Evolutionary conservation across 805 yeast species (phyloP), one percentile per base, ranked within the genome.

Genomic region (Candida insectalens): DNA sequence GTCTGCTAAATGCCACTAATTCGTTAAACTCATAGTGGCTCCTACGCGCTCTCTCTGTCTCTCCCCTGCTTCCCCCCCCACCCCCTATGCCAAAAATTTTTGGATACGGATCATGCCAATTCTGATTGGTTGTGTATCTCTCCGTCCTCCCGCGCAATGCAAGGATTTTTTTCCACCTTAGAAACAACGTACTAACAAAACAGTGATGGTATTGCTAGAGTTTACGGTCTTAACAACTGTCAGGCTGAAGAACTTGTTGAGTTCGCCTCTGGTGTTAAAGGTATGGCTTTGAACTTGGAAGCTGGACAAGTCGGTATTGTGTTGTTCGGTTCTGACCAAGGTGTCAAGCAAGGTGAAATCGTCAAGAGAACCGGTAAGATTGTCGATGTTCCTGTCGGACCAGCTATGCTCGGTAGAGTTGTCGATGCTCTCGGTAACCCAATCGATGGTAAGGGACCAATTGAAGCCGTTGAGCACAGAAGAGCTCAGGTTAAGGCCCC

Each of bases 151-250:
- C n/a, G n/a, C n/a, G n/a, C n/a, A n/a, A n/a, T n/a, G n/a, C n/a
- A n/a, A n/a, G n/a, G n/a, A n/a, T n/a, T n/a, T n/a, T n/a, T n/a
- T n/a, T n/a, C n/a, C n/a, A n/a, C n/a, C n/a, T n/a, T n/a, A n/a
- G n/a, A n/a, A n/a, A n/a, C n/a, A n/a, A n/a, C 18, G 14, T 29
- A 29, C 32, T 29, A 29, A 29, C 32, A 18, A 15, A n/a, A n/a
- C 15, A 77, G 98, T 83, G 99, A 92, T 71, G 99, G 99, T 92
- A 92, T 92, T 64, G 99, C 98, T 66, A 94, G 97, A 79, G 95
- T 92, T 61, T 92, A 83, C 73, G 99, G 99, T 73, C 75, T 92
- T 59, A 92, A 88, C 92, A 92, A 92, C 78, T 80, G 87, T 69
- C 97, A 89, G 77, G 98, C 98, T 63, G 98, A 92, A 75, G 99